Percentiles rank a stretch among this genome's conserved stretches.
These are phyloP conservation scores for Tetradesmus obliquus DNA, from an alignment of 139 green algal species.

Conservation along the genomic window DNA sequence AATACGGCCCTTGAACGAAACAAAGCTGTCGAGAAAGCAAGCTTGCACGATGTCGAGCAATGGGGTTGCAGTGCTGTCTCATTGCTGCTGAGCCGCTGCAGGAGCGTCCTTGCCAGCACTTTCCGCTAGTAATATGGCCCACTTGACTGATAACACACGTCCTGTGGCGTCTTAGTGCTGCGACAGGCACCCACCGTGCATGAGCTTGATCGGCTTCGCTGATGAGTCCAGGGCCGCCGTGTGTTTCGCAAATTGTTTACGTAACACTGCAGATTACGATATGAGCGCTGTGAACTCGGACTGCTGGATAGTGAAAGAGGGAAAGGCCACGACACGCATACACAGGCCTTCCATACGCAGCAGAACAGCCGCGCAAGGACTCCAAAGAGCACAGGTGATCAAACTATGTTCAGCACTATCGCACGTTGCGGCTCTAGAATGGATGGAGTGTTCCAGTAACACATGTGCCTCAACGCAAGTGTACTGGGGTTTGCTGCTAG, in stretches of 20 bases:
- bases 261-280: neutral
- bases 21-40: neutral
- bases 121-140: too few species aligned
- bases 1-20: neutral
- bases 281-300: neutral
- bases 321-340: neutral
- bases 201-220: neutral
- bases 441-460: neutral
- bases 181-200: neutral
- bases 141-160: neutral
- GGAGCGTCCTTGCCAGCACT: neutral
- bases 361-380: neutral
- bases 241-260: neutral
- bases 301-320: neutral
- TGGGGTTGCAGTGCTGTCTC: neutral
- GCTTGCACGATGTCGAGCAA: neutral
- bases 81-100: neutral
- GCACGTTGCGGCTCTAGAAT: neutral
- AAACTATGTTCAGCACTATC: neutral
- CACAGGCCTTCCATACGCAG: neutral
- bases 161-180: neutral
- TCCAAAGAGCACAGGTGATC: neutral
- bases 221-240: neutral
- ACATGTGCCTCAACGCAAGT: neutral
- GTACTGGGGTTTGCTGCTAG: too few species aligned